Evolutionary conservation across 768 basidiomycete genomes (phyloP), one percentile per base, ranked within the genome.

Genomic region (Suillus tomentosus): DNA sequence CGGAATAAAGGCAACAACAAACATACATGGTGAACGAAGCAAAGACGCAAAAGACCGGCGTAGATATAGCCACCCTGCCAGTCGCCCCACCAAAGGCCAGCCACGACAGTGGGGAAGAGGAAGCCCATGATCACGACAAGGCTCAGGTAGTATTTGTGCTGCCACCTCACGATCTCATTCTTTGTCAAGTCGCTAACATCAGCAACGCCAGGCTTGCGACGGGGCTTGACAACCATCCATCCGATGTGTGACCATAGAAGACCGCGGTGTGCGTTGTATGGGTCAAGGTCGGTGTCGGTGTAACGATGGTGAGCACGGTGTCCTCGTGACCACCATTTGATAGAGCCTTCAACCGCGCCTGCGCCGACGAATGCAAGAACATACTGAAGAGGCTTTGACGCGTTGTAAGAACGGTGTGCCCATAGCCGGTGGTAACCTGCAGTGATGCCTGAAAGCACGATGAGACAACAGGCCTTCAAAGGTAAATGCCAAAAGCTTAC

Each of bases 291-390:
- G 71, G 95, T 98, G 78, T 96, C 95, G 69, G 95, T 98, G 81
- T 97, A 96, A 50, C 95, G 87, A 74, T 97, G 96, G 77, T 97
- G 96, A 3, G 96, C 96, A 65, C 96, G 92, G 82, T 99, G 97
- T 56, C 96, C 96, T 60, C 97, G 87, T 24, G 90, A 90, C 97
- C 97, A 99, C 97, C 97, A 99, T 76, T 94, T 92, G 80, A 99
- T 96, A 24, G 96, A 97, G 10, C 96, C 96, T 73, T 99, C 87
- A 55, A 96, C 91, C 5, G 96, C 96, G 56, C 97, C 96, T 2
- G 94, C 89, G 58, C 96, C 97, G 11, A 88, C 84, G 22, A 91
- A 71, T 31, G 95, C 93, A 56, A 98, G 86, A 67, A 85, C 79
- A 73, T 94, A 97, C 74, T 98, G 90, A 14, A 99, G 79, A 17